Evolutionary conservation across 73 alveolate genomes (phyloP).

Genomic region (Blepharisma stoltei): DNA sequence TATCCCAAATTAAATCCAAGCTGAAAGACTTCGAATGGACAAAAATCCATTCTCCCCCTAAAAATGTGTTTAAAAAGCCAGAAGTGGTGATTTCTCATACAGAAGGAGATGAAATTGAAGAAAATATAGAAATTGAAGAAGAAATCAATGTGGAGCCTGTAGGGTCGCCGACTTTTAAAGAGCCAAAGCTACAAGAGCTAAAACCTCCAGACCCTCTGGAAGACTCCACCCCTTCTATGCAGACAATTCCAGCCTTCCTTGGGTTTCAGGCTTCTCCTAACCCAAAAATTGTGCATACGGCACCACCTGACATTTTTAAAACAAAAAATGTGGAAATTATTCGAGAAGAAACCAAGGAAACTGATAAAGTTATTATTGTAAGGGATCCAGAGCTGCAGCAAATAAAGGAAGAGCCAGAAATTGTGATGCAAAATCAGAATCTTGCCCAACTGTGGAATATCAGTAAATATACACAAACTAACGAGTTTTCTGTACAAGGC

Average conservation of each 20-base stretch:
- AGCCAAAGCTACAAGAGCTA: too few species aligned
- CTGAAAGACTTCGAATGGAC: constrained; percentile 11
- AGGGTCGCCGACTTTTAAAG: too few species aligned
- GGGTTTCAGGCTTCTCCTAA: background rate
- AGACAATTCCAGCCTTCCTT: constrained; percentile 6
- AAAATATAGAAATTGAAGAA: constrained; percentile 9
- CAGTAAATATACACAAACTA: background rate
- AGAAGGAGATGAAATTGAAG: constrained; percentile 11
- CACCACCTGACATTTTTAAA: constrained; percentile 20
- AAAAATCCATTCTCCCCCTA: background rate
- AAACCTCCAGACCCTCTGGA: background rate
- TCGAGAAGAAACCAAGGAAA: background rate
- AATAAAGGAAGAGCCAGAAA: background rate
- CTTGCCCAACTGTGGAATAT: background rate
- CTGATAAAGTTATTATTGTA: too few species aligned
- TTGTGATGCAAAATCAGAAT: background rate
- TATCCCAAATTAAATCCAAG: background rate
- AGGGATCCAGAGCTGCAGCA: too few species aligned
- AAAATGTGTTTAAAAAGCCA: background rate
- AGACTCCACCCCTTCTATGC: constrained; percentile 21
- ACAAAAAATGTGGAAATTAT: background rate
- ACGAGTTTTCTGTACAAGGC: background rate
- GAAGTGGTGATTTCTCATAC: background rate
- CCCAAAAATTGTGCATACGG: background rate
- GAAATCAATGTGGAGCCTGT: background rate